Evolutionary conservation across 768 basidiomycete species (phyloP), one percentile per base, ranked within the genome.

Genomic region (Crucibulum laeve): DNA sequence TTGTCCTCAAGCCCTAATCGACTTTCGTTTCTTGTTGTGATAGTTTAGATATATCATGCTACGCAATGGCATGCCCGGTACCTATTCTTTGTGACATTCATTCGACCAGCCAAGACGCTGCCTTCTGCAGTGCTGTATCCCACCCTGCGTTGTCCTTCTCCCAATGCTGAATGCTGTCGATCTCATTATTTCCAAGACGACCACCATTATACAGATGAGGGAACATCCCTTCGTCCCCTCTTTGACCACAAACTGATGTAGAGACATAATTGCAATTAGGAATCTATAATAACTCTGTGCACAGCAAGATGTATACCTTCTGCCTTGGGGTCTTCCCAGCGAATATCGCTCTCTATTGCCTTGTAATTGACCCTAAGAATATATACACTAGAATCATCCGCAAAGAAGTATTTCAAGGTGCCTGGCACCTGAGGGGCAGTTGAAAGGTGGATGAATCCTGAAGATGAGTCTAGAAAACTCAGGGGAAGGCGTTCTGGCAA

Each of bases 361-460:
- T 50, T 56, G 39, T 77, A 80, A 1, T 53, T 49, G 32, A 82
- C 57, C 7, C 70, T 68, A 7, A 79, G 54, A 10, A 80, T 57
- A 38, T 65, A 69, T 3, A 80, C 62, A 0, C 38, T 53, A 2
- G 62, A 51, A 26, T 73, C 62, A 10, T 67, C 50, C 1, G 43
- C 36, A 53, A 79, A 81, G 54, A 79, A 80, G 39, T 52, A 63
- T 22, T 55, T 55, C 17, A 80, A 54, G 1, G 79, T 80, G 4
- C 65, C 65, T 4, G 64, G 63, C 6, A 79, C 49, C 52, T 82
- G 80, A 4, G 49, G n/a, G 5, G 75, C 64, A 1, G 77, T 79
- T 17, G 77, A 80, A 18, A 81, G 63, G 50, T 82, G 79, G 47
- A 81, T 67, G 50, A 80, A 80, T 1, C 71, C 71, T 5, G 69